These are phyloP conservation scores for Cucumis melo DNA, from an alignment of 306 rosid species.

Conservation along the genomic window DNA sequence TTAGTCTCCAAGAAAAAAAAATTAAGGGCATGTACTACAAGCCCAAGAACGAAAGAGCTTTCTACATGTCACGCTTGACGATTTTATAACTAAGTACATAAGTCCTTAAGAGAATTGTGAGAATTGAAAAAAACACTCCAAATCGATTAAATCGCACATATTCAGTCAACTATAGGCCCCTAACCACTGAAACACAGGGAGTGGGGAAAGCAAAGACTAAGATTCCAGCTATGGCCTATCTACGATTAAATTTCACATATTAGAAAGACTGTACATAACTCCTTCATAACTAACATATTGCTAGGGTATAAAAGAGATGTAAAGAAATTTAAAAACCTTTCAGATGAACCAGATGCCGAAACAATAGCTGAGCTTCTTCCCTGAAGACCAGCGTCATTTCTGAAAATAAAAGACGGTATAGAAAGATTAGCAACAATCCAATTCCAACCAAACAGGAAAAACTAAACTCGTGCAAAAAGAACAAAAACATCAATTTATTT, in stretches of 20 bases:
- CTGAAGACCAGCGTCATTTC: conserved; percentile 49
- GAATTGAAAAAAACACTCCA: neutral
- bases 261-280: neutral
- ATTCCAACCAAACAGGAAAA: neutral
- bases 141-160: neutral
- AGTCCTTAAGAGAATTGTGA: neutral
- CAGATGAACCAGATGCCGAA: conserved; percentile 63
- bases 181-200: neutral
- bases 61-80: neutral
- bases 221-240: neutral
- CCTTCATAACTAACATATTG: neutral
- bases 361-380: conserved; percentile 39
- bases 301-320: neutral
- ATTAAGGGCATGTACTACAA: neutral
- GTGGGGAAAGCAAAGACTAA: neutral
- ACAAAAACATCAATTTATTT: neutral
- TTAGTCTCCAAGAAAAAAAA: neutral
- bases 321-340: conserved; percentile 40
- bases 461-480: neutral
- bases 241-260: neutral
- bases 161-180: neutral
- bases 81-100: neutral
- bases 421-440: conserved; percentile 11
- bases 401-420: conserved; percentile 16
- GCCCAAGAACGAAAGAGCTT: neutral